phyloP scores from a whole-genome alignment of 306 rosid species.

The Begonia peltatifolia region DNA sequence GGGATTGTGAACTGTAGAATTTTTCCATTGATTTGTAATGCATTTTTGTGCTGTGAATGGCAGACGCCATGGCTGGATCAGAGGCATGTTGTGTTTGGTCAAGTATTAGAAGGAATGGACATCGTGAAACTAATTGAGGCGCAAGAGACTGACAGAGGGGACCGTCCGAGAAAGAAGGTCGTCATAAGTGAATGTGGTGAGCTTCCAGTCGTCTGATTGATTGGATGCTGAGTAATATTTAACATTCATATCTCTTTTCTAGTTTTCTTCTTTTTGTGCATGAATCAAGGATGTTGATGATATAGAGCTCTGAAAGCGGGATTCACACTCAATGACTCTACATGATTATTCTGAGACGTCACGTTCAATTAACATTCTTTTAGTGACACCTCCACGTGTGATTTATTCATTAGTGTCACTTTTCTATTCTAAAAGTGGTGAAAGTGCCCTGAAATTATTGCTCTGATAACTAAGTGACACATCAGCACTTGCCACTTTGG shows the following conservation, averaged over 20 bases:
- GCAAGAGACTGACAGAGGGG: constrained; percentile 85
- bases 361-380: no score
- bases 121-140: constrained; percentile 65
- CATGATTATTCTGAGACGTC: no score
- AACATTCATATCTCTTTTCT: not conserved
- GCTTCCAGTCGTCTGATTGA: constrained; percentile 59
- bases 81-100: constrained; percentile 95
- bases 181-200: constrained; percentile 65
- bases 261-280: not conserved
- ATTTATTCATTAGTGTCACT: no score
- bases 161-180: constrained; percentile 90
- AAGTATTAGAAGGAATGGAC: constrained; percentile 94
- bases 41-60: constrained; percentile 11
- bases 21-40: not conserved
- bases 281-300: constrained; percentile 2
- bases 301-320: constrained; percentile 6
- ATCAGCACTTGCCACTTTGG: no score
- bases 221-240: not conserved
- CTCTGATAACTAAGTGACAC: no score
- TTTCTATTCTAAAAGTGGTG: no score
- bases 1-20: not conserved
- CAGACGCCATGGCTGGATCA: constrained; percentile 95
- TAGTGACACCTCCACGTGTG: no score
- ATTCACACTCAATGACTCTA: not conserved
- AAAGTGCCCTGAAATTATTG: no score